Evolutionary conservation across 345 rosid genomes (phyloP).

Genomic region (Hypericum perforatum): DNA sequence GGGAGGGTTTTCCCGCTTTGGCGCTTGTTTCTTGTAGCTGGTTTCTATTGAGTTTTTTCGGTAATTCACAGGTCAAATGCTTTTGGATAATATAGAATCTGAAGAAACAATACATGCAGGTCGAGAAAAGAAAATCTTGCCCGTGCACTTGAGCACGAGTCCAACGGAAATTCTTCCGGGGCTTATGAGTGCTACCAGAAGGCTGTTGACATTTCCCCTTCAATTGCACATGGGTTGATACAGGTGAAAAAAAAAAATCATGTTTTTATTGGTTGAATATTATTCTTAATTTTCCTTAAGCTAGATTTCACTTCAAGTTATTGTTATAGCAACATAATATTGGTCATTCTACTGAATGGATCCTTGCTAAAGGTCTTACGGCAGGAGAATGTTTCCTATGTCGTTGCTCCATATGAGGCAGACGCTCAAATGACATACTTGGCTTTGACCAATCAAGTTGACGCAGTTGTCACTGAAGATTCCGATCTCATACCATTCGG

Average conservation of each 20-base stretch:
- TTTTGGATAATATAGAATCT: background rate
- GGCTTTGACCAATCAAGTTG: conserved; percentile 71
- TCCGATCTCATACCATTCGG: conserved; percentile 99
- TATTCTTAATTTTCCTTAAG: background rate
- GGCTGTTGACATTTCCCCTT: conserved; percentile 94
- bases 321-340: background rate
- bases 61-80: no score
- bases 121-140: conserved; percentile 75
- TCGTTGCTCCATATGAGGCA: conserved; percentile 96
- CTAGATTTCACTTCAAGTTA: conserved; percentile 1
- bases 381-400: conserved; percentile 54
- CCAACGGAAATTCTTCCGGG: conserved; percentile 69
- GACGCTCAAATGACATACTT: conserved; percentile 97
- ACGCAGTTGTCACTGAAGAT: conserved; percentile 90
- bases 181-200: conserved; percentile 89
- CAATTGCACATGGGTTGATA: conserved; percentile 72
- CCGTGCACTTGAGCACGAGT: conserved; percentile 77
- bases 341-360: conserved; percentile 15
- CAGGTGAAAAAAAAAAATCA: conserved; percentile 35
- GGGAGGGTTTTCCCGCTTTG: no score
- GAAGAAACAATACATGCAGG: conserved; percentile 25
- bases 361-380: conserved; percentile 54
- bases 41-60: no score
- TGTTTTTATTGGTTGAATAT: background rate
- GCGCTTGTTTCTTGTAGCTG: no score